Evolutionary conservation across 768 basidiomycete genomes (phyloP), one percentile per base, ranked within the genome.

Genomic region (Lanmaoa pseudosensibilis): DNA sequence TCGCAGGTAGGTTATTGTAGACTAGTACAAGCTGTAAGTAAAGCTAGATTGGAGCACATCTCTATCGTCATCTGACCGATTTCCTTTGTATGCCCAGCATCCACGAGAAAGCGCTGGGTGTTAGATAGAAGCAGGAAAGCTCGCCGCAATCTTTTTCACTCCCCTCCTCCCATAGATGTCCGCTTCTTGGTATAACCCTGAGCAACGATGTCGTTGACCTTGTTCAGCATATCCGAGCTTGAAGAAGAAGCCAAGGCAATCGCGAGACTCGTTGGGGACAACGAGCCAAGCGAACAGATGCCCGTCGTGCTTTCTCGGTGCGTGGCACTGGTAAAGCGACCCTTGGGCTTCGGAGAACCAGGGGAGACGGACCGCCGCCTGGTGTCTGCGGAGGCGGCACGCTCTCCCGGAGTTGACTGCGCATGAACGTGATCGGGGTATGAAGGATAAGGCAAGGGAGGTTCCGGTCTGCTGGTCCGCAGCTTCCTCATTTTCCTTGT

Each of bases 131-230:
- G 37, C 41, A 27, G 11, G 32, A n/a, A 44, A 18, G 36, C 25
- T n/a, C n/a, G n/a, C 15, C 15, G 11, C 51, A 49, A 4, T n/a
- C 36, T 4, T 16, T 1, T 19, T 36, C 33, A 2, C 27, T 15
- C n/a, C 3, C n/a, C 50, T 6, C 37, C 55, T 23, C 34, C 39
- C 21, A 37, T 4, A 3, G 62, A 61, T 18, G 33, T 27, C 12
- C 44, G 48, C 46, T 53, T 56, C 50, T 69, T 59, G 32, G 63
- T 70, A 69, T 77, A 74, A 8, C 78, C 72, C 52, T 57, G 64
- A 21, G 68, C 64, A 32, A 79, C 64, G 21, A 78, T 75, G 19
- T 72, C 67, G 32, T 74, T 73, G 3, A 79, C 74, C 47, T 59
- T 71, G 54, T 49, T 60, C 18, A 76, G 52, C 51, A 72, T 65